Base-by-base conservation (phyloP, 2,329 filamentous ascomycete genomes). In the Ophiostoma himal-ulmi region DNA sequence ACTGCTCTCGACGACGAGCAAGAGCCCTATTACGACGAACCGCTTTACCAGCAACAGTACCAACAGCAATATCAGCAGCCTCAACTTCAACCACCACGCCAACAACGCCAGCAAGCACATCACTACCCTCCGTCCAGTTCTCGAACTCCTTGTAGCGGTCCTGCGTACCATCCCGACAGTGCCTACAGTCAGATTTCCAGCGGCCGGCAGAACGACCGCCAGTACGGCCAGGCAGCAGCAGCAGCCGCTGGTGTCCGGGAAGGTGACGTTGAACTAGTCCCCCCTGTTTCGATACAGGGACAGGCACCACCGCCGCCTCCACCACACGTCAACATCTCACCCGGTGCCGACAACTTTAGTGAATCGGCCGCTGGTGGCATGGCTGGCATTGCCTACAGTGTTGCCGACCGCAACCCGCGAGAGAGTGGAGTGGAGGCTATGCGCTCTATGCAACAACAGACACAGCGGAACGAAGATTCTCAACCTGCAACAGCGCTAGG, bases 281-380 rank as follows among this genome's bases (percentile, higher is more conserved):
- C 57, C 14, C 57, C 57, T 34, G 22, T 34, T 26, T 62, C 57
- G 3, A 14, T 14, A 36, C 57, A 30, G 26, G 57, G 30, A 36
- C 34, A 36, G 8, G 75, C 71, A 5, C 68, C 13, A 1, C 70
- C 73, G 1, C 74, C 76, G 10, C 74, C 75, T 17, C 44, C 57
- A 70, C 74, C 78, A 30, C 77, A 76, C 67, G 78, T 77, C 74
- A 83, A 80, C 75, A 79, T 82, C 70, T 90, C 88, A 0, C 87
- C 88, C 1, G 89, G 87, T 44, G 84, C 86, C 72, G 89, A 92
- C 79, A 91, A 92, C 77, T 86, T 89, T 73, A 84, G 89, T 72
- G 82, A 86, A 68, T 78, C 82, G 54, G 86, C 89, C 20, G 83
- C 84, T 30, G 89, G 88, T 74, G 89, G 88, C 70, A 88, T 92